phyloP scores from a whole-genome alignment of 176 grass and related monocot species.

The Aechmea fasciata region DNA sequence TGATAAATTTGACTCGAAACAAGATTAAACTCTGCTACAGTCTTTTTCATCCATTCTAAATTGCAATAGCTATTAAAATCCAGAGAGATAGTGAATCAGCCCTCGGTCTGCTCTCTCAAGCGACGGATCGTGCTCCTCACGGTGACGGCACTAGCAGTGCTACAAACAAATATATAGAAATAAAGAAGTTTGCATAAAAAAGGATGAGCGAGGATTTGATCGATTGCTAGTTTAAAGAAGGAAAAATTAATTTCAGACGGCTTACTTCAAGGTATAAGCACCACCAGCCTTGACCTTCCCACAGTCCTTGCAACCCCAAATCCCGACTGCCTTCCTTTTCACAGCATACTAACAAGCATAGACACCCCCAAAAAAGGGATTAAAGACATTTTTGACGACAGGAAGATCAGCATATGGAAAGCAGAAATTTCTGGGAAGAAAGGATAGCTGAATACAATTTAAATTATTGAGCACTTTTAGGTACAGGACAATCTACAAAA shows the following conservation, averaged over 20 bases:
- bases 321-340: conserved; percentile 86
- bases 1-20: neutral
- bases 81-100: conserved; percentile 18
- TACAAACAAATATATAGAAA: conserved; percentile 22
- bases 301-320: conserved; percentile 92
- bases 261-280: conserved; percentile 76
- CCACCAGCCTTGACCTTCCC: conserved; percentile 89
- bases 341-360: conserved; percentile 52
- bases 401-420: neutral
- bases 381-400: no score
- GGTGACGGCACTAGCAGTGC: conserved; percentile 75
- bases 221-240: neutral
- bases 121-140: conserved; percentile 83
- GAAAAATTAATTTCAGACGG: neutral
- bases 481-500: neutral
- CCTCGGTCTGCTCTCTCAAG: conserved; percentile 81
- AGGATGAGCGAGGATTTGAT: neutral
- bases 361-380: neutral
- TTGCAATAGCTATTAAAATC: neutral
- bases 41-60: neutral
- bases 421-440: neutral
- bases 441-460: neutral
- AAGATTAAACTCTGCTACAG: neutral
- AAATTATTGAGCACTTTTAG: neutral
- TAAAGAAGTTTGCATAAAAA: neutral